Base-by-base conservation (phyloP, 2,329 filamentous ascomycete species). In the Exophiala aquamarina region DNA sequence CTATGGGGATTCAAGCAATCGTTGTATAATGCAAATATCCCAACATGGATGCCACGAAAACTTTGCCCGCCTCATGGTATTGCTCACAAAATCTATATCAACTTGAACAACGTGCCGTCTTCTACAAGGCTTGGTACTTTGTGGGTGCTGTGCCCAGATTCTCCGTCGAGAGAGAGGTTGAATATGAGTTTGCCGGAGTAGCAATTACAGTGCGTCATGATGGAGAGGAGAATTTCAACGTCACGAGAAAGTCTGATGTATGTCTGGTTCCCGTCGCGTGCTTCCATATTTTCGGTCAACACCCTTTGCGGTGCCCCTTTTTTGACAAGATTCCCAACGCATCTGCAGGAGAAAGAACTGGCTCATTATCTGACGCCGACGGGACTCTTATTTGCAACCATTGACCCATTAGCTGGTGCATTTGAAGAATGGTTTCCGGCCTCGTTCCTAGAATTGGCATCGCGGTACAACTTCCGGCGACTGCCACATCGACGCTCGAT, bases 391-490 rank as follows among this genome's bases (percentile, higher is more conserved):
- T 81, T 81, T 50, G 65, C 72, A 4, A 73, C 76, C 3, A 63
- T 81, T 3, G 75, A 72, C 10, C 61, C 71, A 14, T 63, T 73
- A 19, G 67, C 74, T 14, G 72, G 73, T 1, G 57, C 61, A 2
- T 81, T 81, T 51, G 63, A 77, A 14, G 71, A 78, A 32, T 81
- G 73, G 63, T 81, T 78, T 52, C 72, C 71, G 0, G 73, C 76
- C 1, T 54, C 54, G 1, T 63, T 81, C 0, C 72, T 79, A 50
- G 65, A 68, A 2, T 51, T 79, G 2, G 67, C 78, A 1, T 65
- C 66, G 2, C 69, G 62, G 33, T 75, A 79, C 3, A 74, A 81
- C 48, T 81, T 81, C 57, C 78, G 75, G 3, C 68, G 72, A 44
- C 65, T 78, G 2, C 76, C 76, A 0, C 68, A 78, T 53, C 69